These are phyloP conservation scores for Trichoderma atroviride DNA, from an alignment of 2,329 filamentous ascomycete species.

Conservation along the genomic window DNA sequence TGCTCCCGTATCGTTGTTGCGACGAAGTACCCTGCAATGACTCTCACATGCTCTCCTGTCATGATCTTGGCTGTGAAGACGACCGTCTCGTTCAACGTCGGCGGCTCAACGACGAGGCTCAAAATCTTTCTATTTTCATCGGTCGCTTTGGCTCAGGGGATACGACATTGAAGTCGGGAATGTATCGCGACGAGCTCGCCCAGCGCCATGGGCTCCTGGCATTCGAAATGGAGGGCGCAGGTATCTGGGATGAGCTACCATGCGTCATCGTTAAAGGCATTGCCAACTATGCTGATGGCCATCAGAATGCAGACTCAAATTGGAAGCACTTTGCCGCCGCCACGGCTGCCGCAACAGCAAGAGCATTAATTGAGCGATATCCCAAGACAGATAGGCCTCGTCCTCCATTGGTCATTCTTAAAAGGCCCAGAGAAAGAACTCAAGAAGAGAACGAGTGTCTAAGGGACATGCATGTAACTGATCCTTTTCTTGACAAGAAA, in stretches of 20 bases:
- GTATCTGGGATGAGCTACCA: background rate
- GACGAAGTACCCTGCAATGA: background rate
- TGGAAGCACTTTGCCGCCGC: background rate
- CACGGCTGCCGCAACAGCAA: background rate
- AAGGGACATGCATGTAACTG: background rate
- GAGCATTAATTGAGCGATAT: background rate
- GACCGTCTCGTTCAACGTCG: constrained; percentile 38
- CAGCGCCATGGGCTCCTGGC: background rate
- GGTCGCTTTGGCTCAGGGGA: background rate
- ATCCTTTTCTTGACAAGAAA: background rate
- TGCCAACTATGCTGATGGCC: background rate
- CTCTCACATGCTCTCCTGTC: constrained; percentile 21
- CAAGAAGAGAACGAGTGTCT: background rate
- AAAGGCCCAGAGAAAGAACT: background rate
- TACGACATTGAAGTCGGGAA: background rate
- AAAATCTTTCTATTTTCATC: background rate
- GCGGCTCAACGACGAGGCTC: constrained; percentile 18
- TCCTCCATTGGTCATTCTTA: background rate
- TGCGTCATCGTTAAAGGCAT: background rate
- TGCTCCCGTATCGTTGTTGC: constrained; percentile 24
- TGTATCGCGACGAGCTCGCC: background rate
- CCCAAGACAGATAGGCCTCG: background rate
- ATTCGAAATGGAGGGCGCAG: background rate
- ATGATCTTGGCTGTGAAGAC: constrained; percentile 26
- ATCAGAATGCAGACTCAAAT: background rate